Percentiles rank a stretch among this genome's conserved stretches.
Conservation (phyloP, 2,329 filamentous ascomycete genomes). For the Aspergillus novoparasiticus region DNA sequence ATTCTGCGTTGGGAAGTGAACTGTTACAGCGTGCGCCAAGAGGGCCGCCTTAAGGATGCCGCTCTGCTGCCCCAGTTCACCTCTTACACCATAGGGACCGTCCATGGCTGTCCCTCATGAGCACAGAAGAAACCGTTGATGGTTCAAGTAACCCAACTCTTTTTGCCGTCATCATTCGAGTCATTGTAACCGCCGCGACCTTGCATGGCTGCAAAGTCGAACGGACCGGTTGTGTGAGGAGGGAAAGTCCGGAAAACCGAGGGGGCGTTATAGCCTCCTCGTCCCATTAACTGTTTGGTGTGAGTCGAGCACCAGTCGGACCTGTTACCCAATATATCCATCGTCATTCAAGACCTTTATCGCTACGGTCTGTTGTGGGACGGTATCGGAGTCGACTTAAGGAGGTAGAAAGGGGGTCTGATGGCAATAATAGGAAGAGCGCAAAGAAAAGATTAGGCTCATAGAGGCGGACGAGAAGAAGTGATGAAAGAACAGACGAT, state of each 20-base stretch:
- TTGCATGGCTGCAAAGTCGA: conserved; percentile 15
- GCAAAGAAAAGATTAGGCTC: neutral
- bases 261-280: conserved; percentile 41
- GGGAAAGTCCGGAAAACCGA: conserved; percentile 9
- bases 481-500: neutral
- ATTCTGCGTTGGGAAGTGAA: conserved; percentile 52
- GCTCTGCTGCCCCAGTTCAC: neutral
- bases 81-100: neutral
- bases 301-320: neutral
- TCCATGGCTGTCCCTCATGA: neutral
- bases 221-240: neutral
- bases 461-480: neutral
- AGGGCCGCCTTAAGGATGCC: too few species aligned
- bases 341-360: neutral
- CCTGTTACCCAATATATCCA: too few species aligned
- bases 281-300: conserved; percentile 33
- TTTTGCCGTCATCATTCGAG: conserved; percentile 21
- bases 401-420: neutral
- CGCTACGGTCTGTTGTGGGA: neutral
- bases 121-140: neutral
- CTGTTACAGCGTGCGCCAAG: neutral
- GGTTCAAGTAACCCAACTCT: conserved; percentile 1
- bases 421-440: neutral
- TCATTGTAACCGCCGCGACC: conserved; percentile 40
- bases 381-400: neutral